Conservation (phyloP, 495 filamentous ascomycete genomes). For the Xylaria longipes region DNA sequence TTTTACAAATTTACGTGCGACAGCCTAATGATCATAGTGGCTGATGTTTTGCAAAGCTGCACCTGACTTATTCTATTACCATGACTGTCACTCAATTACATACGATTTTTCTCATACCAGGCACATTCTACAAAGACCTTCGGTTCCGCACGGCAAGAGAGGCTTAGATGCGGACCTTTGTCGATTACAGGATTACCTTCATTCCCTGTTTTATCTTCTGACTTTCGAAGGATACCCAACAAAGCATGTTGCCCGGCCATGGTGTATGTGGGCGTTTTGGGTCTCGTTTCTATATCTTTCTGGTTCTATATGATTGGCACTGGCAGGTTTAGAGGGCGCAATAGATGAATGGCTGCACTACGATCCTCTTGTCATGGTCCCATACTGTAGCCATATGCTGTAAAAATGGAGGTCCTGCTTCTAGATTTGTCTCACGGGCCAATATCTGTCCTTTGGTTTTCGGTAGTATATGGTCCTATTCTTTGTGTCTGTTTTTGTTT, state of each 20-base stretch:
- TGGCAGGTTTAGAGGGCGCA: background rate
- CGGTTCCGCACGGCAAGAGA: background rate
- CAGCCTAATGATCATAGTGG: background rate
- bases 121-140: background rate
- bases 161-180: background rate
- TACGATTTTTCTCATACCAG: background rate
- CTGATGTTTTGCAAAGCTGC: background rate
- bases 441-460: background rate
- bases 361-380: background rate
- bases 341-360: background rate
- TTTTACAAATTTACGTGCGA: background rate
- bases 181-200: background rate
- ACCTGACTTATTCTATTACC: background rate
- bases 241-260: background rate
- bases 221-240: conserved; percentile 24
- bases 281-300: background rate
- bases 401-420: background rate
- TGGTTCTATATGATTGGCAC: background rate
- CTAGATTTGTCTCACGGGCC: background rate
- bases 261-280: conserved; percentile 16
- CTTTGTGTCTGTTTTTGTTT: background rate
- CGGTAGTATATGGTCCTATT: background rate
- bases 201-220: background rate
- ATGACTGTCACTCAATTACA: background rate
- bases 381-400: background rate